These are phyloP conservation scores for Phytopythium kandeliae DNA, from an alignment of 352 stramenopile species.

Conservation along the genomic window DNA sequence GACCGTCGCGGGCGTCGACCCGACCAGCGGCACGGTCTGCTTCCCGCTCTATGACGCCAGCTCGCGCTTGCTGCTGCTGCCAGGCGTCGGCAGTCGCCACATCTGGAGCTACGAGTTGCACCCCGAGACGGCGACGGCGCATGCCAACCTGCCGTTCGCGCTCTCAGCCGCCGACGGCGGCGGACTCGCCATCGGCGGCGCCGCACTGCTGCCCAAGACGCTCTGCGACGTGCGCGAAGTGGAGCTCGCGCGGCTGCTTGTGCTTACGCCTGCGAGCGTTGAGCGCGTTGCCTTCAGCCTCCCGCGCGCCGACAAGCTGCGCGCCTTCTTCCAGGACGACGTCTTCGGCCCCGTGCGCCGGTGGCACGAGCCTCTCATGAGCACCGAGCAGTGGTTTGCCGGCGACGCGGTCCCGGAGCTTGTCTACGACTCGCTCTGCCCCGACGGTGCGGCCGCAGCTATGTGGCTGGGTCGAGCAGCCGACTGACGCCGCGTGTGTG, in stretches of 20 bases:
- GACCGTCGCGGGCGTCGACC: constrained; percentile 20
- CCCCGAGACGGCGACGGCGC: constrained; percentile 20
- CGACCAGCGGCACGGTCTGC: constrained; percentile 36
- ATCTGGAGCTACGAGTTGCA: constrained; percentile 78
- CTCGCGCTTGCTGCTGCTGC: constrained; percentile 64
- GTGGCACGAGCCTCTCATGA: constrained; percentile 19
- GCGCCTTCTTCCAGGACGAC: constrained; percentile 80
- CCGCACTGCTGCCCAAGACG: constrained; percentile 53
- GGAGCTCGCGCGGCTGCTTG: constrained; percentile 58
- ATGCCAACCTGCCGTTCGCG: constrained; percentile 63
- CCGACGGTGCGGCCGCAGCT: constrained; percentile 43
- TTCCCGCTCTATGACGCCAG: constrained; percentile 64
- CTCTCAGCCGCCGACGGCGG: constrained; percentile 20
- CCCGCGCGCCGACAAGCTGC: constrained; percentile 56
- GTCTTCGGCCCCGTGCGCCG: constrained; percentile 42
- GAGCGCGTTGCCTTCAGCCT: constrained; percentile 63
- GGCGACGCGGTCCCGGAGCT: constrained; percentile 31
- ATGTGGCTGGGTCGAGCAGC: neutral
- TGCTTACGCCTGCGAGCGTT: constrained; percentile 46
- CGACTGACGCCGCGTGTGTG: neutral
- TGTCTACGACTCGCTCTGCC: constrained; percentile 46
- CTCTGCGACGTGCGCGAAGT: constrained; percentile 62
- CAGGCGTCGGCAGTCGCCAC: constrained; percentile 53
- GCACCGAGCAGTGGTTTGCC: constrained; percentile 41
- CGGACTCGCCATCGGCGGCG: constrained; percentile 40